Evolutionary conservation across 306 rosid genomes (phyloP), one percentile per base, ranked within the genome.

Genomic region (Cicer cuneatum): DNA sequence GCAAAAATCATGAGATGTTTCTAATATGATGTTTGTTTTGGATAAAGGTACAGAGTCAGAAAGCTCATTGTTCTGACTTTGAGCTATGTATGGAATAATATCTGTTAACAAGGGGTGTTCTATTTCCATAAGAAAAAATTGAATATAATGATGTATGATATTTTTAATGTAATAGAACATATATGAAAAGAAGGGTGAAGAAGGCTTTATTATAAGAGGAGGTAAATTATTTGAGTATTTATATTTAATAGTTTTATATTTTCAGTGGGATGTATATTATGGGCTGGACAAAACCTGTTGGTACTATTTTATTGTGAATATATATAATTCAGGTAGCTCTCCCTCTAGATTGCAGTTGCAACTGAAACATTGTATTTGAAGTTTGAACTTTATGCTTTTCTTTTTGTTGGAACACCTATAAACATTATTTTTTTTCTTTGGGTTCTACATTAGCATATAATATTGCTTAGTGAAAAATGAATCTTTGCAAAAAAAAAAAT

Each of bases 231-330:
- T 12, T 69, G 75, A 66, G 51, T 33, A 46, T 63, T 9, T 56
- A 18, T 60, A 7, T 61, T 6, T 46, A 70, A 69, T 78, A 63
- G 35, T 63, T 60, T 54, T 54, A 37, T 9, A 47, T 45, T 71
- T 79, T 79, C 84, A 49, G 73, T 75, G 84, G 86, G 86, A 69
- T 41, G 21, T 42, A 78, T 71, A 63, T 57, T 60, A 79, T 75
- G 81, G 47, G 81, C 67, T 49, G 67, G 7, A 33, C 13, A 57
- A 74, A 69, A 70, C n/a, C 80, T 18, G 68, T 51, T 74, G 67
- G 74, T 16, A 67, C 29, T 73, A 12, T 40, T 82, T 77, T 78
- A 67, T 43, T 56, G 41, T 19, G 57, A 56, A 49, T 69, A 29
- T 48, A 0, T 48, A 1, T 5, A 71, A 79, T 49, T 83, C 86